Conservation (phyloP, 495 filamentous ascomycete genomes). For the Symbiotaphrina buchneri region DNA sequence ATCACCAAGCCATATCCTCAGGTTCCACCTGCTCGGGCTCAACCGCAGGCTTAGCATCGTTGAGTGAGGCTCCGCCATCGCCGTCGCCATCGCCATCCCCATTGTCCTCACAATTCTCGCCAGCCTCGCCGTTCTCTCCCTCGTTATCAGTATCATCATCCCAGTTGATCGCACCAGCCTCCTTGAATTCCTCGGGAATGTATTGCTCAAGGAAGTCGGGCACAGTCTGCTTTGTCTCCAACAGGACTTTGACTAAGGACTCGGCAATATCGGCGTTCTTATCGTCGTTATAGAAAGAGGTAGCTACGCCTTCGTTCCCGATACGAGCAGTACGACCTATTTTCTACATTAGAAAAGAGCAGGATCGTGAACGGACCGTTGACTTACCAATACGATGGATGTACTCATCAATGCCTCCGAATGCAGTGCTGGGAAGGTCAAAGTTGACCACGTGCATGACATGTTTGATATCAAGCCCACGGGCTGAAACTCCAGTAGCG, state of each 20-base stretch:
- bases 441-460: conserved; percentile 87
- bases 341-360: conserved; percentile 4
- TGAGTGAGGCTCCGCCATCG: conserved; percentile 2
- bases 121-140: conserved; percentile 14
- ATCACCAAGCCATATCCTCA: neutral
- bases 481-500: conserved; percentile 63
- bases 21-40: no score
- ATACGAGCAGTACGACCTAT: conserved; percentile 83
- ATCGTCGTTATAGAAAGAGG: conserved; percentile 64
- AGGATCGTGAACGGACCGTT: neutral
- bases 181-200: conserved; percentile 29
- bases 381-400: conserved; percentile 72
- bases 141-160: conserved; percentile 40
- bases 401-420: conserved; percentile 89
- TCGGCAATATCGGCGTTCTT: conserved; percentile 43
- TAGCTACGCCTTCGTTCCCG: conserved; percentile 66
- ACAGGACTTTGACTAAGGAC: conserved; percentile 50
- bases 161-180: conserved; percentile 24
- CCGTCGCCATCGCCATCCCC: conserved; percentile 8
- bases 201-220: conserved; percentile 60
- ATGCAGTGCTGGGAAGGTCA: conserved; percentile 41
- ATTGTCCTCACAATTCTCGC: conserved; percentile 7
- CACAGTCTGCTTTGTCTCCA: conserved; percentile 54
- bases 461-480: conserved; percentile 76
- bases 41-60: neutral